phyloP scores from a whole-genome alignment of 192 early-diverging fungal genomes.

The Dissophora ornata region DNA sequence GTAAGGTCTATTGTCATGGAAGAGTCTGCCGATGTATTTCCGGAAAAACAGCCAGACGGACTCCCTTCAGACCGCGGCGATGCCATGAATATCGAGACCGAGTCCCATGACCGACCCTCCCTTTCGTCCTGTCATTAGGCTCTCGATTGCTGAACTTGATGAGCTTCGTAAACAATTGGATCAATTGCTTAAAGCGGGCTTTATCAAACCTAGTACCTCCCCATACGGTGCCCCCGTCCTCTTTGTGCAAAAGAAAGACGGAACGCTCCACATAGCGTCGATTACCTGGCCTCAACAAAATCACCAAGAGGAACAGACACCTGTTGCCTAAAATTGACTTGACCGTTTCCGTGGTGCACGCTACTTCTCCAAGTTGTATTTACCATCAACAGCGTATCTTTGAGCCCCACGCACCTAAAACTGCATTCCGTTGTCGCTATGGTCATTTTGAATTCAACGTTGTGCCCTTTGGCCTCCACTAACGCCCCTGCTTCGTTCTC shows the following conservation, averaged over 20 bases:
- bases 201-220: conserved; percentile 50
- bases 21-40: conserved; percentile 38
- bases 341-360: conserved; percentile 39
- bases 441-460: conserved; percentile 64
- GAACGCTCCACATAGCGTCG: conserved; percentile 19
- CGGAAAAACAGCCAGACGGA: conserved; percentile 14
- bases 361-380: conserved; percentile 62
- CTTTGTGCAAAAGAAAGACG: conserved; percentile 61
- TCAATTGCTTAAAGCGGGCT: conserved; percentile 17
- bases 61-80: conserved; percentile 30
- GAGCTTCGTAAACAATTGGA: conserved; percentile 37
- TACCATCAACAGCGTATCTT: conserved; percentile 60
- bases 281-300: conserved; percentile 63
- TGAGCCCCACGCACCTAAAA: conserved; percentile 40
- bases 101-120: conserved; percentile 26
- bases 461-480: conserved; percentile 73
- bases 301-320: conserved; percentile 43
- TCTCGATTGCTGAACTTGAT: conserved; percentile 37
- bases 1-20: neutral
- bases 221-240: conserved; percentile 54
- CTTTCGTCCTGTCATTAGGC: conserved; percentile 18
- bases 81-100: conserved; percentile 31
- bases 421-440: conserved; percentile 24
- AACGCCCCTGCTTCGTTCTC: conserved; percentile 70
- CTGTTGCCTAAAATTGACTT: conserved; percentile 50